Evolutionary conservation across 1,284 basidiomycete genomes (phyloP).

Genomic region (Rugosomyces carneus): DNA sequence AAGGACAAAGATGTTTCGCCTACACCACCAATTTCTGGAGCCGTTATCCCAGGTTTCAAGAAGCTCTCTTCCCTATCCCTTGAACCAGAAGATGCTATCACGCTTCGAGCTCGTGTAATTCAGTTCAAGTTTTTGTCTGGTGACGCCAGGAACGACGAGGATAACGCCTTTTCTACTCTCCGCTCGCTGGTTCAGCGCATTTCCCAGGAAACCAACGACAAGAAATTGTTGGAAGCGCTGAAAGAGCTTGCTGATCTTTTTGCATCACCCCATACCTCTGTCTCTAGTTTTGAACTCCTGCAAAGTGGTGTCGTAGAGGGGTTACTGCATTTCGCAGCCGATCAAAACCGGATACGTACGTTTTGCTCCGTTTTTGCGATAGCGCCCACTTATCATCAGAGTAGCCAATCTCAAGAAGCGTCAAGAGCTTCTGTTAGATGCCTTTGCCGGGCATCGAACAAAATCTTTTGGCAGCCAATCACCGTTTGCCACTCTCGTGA

Average conservation of each 20-base stretch:
- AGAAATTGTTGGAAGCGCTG: constrained; percentile 59
- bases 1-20: constrained; percentile 34
- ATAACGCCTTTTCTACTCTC: constrained; percentile 61
- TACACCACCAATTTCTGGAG: constrained; percentile 28
- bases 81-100: constrained; percentile 86
- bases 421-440: constrained; percentile 70
- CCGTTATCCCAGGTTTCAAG: constrained; percentile 57
- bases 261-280: constrained; percentile 66
- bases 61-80: constrained; percentile 58
- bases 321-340: constrained; percentile 78
- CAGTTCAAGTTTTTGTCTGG: constrained; percentile 70
- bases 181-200: constrained; percentile 62
- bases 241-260: constrained; percentile 77
- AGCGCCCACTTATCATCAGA: constrained; percentile 8
- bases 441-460: constrained; percentile 55
- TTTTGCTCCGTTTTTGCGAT: constrained; percentile 7
- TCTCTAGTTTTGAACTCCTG: constrained; percentile 94
- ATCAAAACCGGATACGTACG: constrained; percentile 52
- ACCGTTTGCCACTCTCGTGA: constrained; percentile 79
- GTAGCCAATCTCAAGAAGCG: constrained; percentile 54
- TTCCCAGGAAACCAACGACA: constrained; percentile 50
- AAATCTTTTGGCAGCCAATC: constrained; percentile 45
- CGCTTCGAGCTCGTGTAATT: constrained; percentile 81
- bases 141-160: constrained; percentile 54
- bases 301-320: constrained; percentile 92